phyloP scores from a whole-genome alignment of 768 basidiomycete genomes.

The Boletus patriciae region DNA sequence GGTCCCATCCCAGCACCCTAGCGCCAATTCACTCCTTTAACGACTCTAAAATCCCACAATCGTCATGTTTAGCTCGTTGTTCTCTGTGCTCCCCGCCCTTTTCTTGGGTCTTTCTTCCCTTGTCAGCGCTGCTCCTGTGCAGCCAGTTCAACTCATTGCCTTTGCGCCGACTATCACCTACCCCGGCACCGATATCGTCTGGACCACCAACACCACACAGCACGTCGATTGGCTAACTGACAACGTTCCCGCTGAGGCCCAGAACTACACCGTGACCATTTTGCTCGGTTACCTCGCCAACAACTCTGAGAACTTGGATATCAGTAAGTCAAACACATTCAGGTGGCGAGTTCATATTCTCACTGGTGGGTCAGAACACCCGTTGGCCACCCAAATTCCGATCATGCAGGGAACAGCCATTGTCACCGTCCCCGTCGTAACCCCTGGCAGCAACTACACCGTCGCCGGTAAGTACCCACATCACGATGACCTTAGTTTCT shows the following conservation, averaged over 20 bases:
- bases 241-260: slow-evolving; percentile 39
- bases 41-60: slow-evolving; percentile 1
- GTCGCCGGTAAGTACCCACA: slow-evolving; percentile 54
- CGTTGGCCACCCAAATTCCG: slow-evolving; percentile 57
- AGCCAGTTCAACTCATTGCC: slow-evolving; percentile 35
- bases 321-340: slow-evolving; percentile 36
- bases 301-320: slow-evolving; percentile 50
- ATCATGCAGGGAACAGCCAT: slow-evolving; percentile 49
- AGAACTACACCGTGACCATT: slow-evolving; percentile 40
- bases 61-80: slow-evolving; percentile 24
- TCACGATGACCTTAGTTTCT: neutral
- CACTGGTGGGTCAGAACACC: slow-evolving; percentile 42
- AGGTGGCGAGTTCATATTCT: neutral
- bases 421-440: slow-evolving; percentile 53
- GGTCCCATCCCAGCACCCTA: slow-evolving; percentile 2
- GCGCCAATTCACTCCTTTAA: slow-evolving; percentile 23
- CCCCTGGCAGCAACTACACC: slow-evolving; percentile 49
- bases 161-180: slow-evolving; percentile 43
- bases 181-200: slow-evolving; percentile 38
- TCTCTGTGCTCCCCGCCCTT: slow-evolving; percentile 33
- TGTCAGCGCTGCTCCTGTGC: slow-evolving; percentile 29
- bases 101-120: slow-evolving; percentile 29
- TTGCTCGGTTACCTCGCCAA: slow-evolving; percentile 43
- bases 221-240: slow-evolving; percentile 43
- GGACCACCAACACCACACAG: slow-evolving; percentile 39